Evolutionary conservation across 441 rosid genomes (phyloP).

Genomic region (Croton laevigatus): DNA sequence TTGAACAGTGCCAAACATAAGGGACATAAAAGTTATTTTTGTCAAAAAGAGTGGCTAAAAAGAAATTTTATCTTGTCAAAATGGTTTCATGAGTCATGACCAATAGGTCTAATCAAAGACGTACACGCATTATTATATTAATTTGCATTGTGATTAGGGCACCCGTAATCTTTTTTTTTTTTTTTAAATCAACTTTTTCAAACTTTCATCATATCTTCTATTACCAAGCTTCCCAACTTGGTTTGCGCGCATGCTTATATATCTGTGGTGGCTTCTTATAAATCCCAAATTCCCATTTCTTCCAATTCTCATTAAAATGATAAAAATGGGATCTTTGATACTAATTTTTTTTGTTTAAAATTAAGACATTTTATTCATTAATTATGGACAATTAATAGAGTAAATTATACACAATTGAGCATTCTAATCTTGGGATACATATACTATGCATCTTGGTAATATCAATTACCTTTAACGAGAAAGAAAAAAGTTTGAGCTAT

Average conservation of each 20-base stretch:
- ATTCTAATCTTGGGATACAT: no score
- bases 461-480: neutral
- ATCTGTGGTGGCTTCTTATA: neutral
- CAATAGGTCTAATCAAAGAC: constrained; percentile 14
- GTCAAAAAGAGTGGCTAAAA: no score
- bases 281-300: neutral
- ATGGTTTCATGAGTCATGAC: neutral
- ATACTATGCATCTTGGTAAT: neutral
- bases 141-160: constrained; percentile 13
- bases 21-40: no score
- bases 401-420: no score
- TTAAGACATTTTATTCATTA: no score
- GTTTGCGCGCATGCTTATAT: neutral
- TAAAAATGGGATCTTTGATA: no score
- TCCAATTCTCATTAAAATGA: no score
- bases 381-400: no score
- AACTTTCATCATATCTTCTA: no score
- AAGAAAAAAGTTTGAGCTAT: neutral
- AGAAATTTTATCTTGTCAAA: no score
- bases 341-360: no score
- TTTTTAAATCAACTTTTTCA: neutral
- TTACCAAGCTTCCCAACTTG: neutral
- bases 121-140: neutral
- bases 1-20: no score
- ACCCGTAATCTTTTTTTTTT: constrained; percentile 1